Conservation (phyloP, 257 asterid species). For the Verbena officinalis region DNA sequence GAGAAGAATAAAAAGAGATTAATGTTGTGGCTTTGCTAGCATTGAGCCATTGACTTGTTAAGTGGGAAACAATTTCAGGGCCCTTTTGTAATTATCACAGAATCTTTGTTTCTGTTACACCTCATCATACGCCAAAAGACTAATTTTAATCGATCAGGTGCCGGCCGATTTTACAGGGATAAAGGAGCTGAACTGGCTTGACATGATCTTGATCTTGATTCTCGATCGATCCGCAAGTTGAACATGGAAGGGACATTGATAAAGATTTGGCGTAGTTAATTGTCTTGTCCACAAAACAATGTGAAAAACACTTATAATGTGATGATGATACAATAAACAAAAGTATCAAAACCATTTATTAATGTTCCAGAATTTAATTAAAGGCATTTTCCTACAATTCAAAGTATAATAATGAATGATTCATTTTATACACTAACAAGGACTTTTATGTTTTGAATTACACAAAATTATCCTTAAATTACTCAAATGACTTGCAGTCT, state of each 20-base stretch:
- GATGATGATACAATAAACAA: too few relatives aligned
- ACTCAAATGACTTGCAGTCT: too few relatives aligned
- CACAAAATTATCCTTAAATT: too few relatives aligned
- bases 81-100: slow-evolving; percentile 23
- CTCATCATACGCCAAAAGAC: not conserved
- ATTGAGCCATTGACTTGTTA: slow-evolving; percentile 34
- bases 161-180: slow-evolving; percentile 19
- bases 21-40: slow-evolving; percentile 29
- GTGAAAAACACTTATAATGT: too few relatives aligned
- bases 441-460: too few relatives aligned
- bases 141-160: not conserved
- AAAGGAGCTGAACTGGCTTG: not conserved
- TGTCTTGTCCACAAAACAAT: too few relatives aligned
- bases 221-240: not conserved
- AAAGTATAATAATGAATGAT: too few relatives aligned
- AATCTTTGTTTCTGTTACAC: slow-evolving; percentile 32
- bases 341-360: too few relatives aligned
- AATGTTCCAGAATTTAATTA: too few relatives aligned
- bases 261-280: not conserved
- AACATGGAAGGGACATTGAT: not conserved
- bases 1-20: slow-evolving; percentile 15
- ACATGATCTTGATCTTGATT: not conserved
- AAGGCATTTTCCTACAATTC: too few relatives aligned
- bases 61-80: slow-evolving; percentile 34
- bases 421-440: too few relatives aligned